Conservation (phyloP, 2,329 filamentous ascomycete genomes). For the Ophiosphaerella narmari region DNA sequence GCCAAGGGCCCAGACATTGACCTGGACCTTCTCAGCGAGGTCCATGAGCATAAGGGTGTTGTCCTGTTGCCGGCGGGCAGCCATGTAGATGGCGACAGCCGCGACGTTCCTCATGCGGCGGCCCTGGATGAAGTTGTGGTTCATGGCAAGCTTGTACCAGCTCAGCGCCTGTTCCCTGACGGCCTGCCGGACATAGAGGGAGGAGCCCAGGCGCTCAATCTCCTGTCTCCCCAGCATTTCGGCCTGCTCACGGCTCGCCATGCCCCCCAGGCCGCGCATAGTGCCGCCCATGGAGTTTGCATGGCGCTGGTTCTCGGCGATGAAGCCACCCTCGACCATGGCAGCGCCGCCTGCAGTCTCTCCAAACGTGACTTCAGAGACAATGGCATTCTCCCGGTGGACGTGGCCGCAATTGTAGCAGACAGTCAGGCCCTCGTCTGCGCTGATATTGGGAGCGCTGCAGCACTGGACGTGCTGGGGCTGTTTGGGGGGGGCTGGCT, state of each 20-base stretch:
- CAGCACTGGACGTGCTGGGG: conserved; percentile 33
- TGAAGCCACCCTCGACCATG: conserved; percentile 86
- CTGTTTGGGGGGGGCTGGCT: conserved; percentile 18
- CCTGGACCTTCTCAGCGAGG: conserved; percentile 79
- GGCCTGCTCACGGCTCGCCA: conserved; percentile 66
- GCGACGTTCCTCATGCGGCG: conserved; percentile 83
- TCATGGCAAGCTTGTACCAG: conserved; percentile 57
- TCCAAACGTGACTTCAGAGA: conserved; percentile 88
- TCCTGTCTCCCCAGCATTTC: conserved; percentile 58
- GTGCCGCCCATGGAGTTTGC: conserved; percentile 63
- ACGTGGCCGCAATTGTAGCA: conserved; percentile 86
- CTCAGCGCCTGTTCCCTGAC: conserved; percentile 46
- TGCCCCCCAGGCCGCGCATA: conserved; percentile 54
- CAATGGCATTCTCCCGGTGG: conserved; percentile 84
- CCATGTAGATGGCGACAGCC: conserved; percentile 88
- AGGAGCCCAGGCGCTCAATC: conserved; percentile 45
- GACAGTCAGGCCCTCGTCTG: conserved; percentile 21
- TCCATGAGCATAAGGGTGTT: conserved; percentile 95
- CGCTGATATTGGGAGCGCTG: conserved; percentile 28
- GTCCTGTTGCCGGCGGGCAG: conserved; percentile 76
- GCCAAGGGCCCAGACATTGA: conserved; percentile 92
- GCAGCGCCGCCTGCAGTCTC: conserved; percentile 85
- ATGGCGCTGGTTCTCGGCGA: conserved; percentile 83
- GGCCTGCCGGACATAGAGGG: conserved; percentile 44
- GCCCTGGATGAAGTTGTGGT: conserved; percentile 66